These are phyloP conservation scores for Fusarium algeriense DNA, from an alignment of 2,329 filamentous ascomycete species.

Conservation along the genomic window DNA sequence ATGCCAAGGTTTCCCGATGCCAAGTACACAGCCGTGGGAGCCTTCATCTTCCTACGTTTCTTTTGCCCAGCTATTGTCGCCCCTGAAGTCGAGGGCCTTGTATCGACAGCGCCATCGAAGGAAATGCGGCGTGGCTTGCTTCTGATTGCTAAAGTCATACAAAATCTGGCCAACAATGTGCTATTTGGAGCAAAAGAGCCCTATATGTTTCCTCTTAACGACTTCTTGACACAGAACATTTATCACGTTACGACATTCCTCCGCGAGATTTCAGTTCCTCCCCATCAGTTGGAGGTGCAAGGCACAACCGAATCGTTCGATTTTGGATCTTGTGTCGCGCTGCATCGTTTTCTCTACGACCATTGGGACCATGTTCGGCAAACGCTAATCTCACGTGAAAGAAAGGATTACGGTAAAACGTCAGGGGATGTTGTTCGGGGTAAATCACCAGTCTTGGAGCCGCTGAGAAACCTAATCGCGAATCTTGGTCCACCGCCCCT, in stretches of 20 bases:
- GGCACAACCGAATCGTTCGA: slow-evolving; percentile 68
- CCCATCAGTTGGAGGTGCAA: slow-evolving; percentile 59
- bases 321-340: slow-evolving; percentile 76
- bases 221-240: slow-evolving; percentile 76
- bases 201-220: slow-evolving; percentile 78
- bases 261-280: slow-evolving; percentile 73
- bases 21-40: slow-evolving; percentile 78
- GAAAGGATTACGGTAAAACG: slow-evolving; percentile 67
- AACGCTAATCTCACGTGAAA: slow-evolving; percentile 70
- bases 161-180: slow-evolving; percentile 79
- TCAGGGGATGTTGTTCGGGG: slow-evolving; percentile 65
- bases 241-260: slow-evolving; percentile 75
- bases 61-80: slow-evolving; percentile 80
- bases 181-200: slow-evolving; percentile 78
- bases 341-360: slow-evolving; percentile 77
- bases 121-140: slow-evolving; percentile 77
- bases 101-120: slow-evolving; percentile 70
- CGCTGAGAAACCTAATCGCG: slow-evolving; percentile 71
- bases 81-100: slow-evolving; percentile 75
- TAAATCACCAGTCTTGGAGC: slow-evolving; percentile 69
- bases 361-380: slow-evolving; percentile 78
- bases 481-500: slow-evolving; percentile 76
- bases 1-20: slow-evolving; percentile 74
- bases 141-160: slow-evolving; percentile 77
- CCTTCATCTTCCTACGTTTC: slow-evolving; percentile 78